phyloP scores from a whole-genome alignment of 805 yeast genomes.

The Clavispora phyllophila region DNA sequence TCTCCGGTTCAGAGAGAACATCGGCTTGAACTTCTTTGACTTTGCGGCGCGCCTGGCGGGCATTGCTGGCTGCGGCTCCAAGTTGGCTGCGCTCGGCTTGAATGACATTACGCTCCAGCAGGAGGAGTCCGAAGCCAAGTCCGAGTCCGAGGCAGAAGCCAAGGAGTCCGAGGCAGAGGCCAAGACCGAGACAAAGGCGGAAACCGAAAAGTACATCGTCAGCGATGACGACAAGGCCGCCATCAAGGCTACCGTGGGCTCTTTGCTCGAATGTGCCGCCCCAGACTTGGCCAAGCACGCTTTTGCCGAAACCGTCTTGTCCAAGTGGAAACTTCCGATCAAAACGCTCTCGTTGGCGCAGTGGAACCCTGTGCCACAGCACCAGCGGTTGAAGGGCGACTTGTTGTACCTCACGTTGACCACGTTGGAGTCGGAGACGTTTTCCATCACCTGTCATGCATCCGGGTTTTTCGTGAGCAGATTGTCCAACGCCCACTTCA shows the following conservation, averaged over 20 bases:
- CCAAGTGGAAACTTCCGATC: conserved; percentile 45
- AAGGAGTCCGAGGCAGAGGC: conserved; percentile 6
- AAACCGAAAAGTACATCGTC: conserved; percentile 9
- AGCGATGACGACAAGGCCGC: conserved; percentile 28
- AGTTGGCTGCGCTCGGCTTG: conserved; percentile 39
- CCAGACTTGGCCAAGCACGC: conserved; percentile 20
- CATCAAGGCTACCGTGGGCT: conserved; percentile 9
- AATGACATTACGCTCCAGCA: conserved; percentile 21
- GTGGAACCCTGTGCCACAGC: conserved; percentile 82
- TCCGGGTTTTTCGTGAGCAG: conserved; percentile 78
- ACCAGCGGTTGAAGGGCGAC: conserved; percentile 65
- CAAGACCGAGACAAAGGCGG: too few relatives aligned
- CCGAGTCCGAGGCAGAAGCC: conserved; percentile 2
- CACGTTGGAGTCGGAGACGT: conserved; percentile 77
- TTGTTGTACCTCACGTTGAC: conserved; percentile 68
- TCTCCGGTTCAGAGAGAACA: conserved; percentile 54
- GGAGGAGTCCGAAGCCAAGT: conserved; percentile 9
- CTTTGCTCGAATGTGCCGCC: conserved; percentile 4
- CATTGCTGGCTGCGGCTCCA: conserved; percentile 46
- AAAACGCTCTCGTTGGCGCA: conserved; percentile 55
- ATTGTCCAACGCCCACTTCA: conserved; percentile 63
- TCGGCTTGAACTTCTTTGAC: conserved; percentile 46
- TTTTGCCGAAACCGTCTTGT: conserved; percentile 23
- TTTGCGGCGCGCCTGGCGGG: conserved; percentile 39
- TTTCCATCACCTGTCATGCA: conserved; percentile 71